Evolutionary conservation across 75 land plant genomes (phyloP).

Genomic region (Pinus taeda): DNA sequence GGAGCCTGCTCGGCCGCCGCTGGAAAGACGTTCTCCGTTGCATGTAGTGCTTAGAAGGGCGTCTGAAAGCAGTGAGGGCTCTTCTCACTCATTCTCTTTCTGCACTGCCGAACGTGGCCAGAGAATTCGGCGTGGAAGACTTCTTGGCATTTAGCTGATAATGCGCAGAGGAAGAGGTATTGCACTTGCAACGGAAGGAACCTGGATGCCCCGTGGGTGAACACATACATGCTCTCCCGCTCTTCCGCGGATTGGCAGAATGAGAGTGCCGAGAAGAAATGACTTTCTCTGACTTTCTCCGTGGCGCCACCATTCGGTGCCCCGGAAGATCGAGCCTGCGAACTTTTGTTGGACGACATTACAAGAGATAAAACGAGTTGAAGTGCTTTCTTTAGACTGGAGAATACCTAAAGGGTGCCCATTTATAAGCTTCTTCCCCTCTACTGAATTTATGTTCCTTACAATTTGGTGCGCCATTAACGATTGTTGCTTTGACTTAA

Average conservation of each 20-base stretch:
- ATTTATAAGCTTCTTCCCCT: no score
- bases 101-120: slow-evolving; percentile 18
- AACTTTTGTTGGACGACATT: no score
- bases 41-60: slow-evolving; percentile 20
- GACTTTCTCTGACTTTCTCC: no score
- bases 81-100: slow-evolving; percentile 25
- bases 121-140: slow-evolving; percentile 28
- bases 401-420: no score
- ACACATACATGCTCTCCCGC: not conserved
- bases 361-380: no score
- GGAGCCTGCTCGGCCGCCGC: not conserved
- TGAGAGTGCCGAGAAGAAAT: no score
- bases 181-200: slow-evolving; percentile 4
- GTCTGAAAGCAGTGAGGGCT: slow-evolving; percentile 21
- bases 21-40: slow-evolving; percentile 13
- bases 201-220: not conserved
- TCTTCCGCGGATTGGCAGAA: not conserved
- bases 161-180: not conserved
- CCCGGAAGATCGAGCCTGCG: no score
- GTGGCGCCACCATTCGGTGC: no score
- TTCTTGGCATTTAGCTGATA: slow-evolving; percentile 1
- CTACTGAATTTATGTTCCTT: no score
- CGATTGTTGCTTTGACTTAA: no score
- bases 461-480: no score
- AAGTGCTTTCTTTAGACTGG: no score